Percentiles rank a stretch among this genome's conserved stretches.
Conservation (phyloP, 305 asterid species). For the Salvia sclarea region DNA sequence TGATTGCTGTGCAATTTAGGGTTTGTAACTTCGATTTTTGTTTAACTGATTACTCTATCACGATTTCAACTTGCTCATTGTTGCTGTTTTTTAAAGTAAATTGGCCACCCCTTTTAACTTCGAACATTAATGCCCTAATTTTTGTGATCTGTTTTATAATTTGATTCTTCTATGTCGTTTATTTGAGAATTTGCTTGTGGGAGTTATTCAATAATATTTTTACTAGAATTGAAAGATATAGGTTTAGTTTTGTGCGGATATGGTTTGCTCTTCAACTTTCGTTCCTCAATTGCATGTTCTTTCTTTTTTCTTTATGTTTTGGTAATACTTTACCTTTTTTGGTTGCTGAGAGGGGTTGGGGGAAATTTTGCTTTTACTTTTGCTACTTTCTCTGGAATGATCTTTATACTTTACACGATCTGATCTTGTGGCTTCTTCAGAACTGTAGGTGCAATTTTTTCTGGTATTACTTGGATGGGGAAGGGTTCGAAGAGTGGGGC, state of each 20-base stretch:
- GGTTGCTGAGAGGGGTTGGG: not conserved
- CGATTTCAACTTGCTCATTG: constrained; percentile 8
- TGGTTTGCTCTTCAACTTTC: not conserved
- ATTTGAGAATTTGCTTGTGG: not conserved
- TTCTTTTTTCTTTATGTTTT: not conserved
- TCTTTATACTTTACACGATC: constrained; percentile 26
- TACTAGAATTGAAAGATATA: not conserved
- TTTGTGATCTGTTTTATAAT: constrained; percentile 27
- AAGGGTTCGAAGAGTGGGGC: constrained; percentile 81
- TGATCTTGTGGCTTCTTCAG: constrained; percentile 42
- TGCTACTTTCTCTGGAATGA: not conserved
- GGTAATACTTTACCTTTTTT: not conserved
- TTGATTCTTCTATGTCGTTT: not conserved
- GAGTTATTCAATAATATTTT: not conserved
- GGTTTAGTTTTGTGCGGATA: constrained; percentile 1
- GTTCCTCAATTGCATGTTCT: constrained; percentile 24
- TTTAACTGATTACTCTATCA: not conserved
- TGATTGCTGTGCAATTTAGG: constrained; percentile 31
- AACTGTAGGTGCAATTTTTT: constrained; percentile 25
- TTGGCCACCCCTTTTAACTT: not conserved
- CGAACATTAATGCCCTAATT: not conserved
- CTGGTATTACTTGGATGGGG: constrained; percentile 53
- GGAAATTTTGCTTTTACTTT: not conserved
- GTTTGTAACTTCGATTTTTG: constrained; percentile 13
- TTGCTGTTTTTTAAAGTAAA: not conserved